Evolutionary conservation across 345 rosid genomes (phyloP).

Genomic region (Psidium friedrichsthalianum): DNA sequence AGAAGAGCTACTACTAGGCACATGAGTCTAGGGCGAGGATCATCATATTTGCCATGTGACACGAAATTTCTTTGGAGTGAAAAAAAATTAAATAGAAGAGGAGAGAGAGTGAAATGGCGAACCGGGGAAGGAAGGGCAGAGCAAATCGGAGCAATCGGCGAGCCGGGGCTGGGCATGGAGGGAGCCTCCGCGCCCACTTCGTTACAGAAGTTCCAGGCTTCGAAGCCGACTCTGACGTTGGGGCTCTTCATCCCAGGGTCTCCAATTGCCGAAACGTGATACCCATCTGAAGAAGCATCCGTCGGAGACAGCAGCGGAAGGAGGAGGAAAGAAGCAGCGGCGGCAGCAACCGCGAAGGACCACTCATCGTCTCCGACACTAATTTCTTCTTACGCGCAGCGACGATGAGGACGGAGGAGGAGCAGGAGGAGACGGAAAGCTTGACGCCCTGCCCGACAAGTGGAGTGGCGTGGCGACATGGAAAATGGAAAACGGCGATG

Average conservation of each 20-base stretch:
- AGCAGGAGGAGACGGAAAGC: not conserved
- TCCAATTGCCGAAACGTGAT: slow-evolving; percentile 29
- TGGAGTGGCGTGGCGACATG: not conserved
- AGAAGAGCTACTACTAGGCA: not conserved
- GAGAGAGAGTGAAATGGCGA: not conserved
- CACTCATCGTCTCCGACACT: not conserved
- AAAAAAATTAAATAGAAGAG: not conserved
- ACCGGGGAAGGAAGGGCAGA: slow-evolving; percentile 7
- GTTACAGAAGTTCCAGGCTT: slow-evolving; percentile 66
- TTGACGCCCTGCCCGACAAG: not conserved
- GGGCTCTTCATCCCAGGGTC: slow-evolving; percentile 49
- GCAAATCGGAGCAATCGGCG: slow-evolving; percentile 48
- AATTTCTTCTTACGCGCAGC: not conserved
- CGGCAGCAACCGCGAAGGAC: not conserved
- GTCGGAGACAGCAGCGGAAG: not conserved
- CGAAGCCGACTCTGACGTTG: slow-evolving; percentile 40
- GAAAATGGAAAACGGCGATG: not conserved
- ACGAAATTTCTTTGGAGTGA: not conserved
- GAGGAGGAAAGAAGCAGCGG: not conserved
- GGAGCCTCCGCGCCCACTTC: slow-evolving; percentile 62
- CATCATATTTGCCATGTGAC: not conserved
- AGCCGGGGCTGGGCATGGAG: slow-evolving; percentile 47
- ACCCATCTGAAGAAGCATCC: not conserved
- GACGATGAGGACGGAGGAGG: not conserved
- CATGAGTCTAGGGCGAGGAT: not conserved